Base-by-base conservation (phyloP, 768 basidiomycete genomes). In the Lactifluus rugatus region DNA sequence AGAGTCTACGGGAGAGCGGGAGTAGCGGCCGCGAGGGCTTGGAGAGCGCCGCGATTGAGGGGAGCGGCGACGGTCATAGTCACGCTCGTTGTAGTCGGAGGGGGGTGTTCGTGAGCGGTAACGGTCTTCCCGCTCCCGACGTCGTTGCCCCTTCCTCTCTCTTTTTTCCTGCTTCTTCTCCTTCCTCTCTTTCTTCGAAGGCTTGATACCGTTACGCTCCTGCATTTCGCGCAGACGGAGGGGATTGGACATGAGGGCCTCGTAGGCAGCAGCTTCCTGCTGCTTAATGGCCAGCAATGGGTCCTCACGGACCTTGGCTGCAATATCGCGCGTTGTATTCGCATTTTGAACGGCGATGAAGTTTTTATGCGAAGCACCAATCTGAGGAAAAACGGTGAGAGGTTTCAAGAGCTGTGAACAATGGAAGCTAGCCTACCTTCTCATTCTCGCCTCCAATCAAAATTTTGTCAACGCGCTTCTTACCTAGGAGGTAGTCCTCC, bases 261-360 rank as follows among this genome's bases (percentile, higher is more conserved):
- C 83, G 64, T 93, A 87, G 7, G 93, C 89, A 8, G 89, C 87
- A 68, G 96, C 93, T 71, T 99, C 95, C 67, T 97, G 95, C 69
- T 93, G 89, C 72, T 97, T 98, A 75, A 99, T 98, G 14, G 89
- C 91, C n/a, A 99, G 78, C 5, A 98, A 69, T 5, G 96, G 96
- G 67, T 99, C 96, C 71, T 98, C 96, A 34, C 96, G 86, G 61
- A 99, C 85, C 72, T 99, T 98, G 28, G 93, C 76, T 21, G 93
- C 88, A 45, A 91, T 80, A 66, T 99, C 96, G 31, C 94, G 85
- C 32, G 74, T 76, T 44, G 76, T 87, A 70, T 98, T 98, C 65
- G 96, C 95, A 68, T 93, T 96, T 69, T 96, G 93, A 2, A 91
- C 79, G 3, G 94, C 93, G 54, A 95, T 94, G 69, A 95, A 96